phyloP scores from a whole-genome alignment of 768 basidiomycete genomes.

The Pleurotus giganteus region DNA sequence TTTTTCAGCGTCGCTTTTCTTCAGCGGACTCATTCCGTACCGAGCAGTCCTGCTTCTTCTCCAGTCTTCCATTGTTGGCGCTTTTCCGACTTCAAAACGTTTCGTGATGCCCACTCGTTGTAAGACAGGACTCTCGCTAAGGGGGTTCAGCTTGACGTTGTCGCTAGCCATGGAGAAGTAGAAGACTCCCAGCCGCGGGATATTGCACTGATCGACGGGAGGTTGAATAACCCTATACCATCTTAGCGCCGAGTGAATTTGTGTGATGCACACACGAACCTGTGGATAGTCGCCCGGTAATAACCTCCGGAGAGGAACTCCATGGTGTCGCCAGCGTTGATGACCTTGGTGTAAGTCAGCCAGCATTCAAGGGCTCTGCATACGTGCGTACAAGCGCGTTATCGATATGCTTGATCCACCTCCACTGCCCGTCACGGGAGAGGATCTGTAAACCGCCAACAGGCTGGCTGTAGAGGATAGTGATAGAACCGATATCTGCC shows the following conservation, averaged over 20 bases:
- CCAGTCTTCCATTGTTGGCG: conserved; percentile 42
- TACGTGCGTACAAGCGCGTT: conserved; percentile 45
- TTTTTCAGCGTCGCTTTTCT: conserved; percentile 25
- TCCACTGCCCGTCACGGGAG: conserved; percentile 49
- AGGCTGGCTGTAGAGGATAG: conserved; percentile 61
- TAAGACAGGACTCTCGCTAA: conserved; percentile 40
- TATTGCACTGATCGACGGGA: conserved; percentile 40
- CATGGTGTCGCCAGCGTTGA: conserved; percentile 48
- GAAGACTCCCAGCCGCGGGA: conserved; percentile 44
- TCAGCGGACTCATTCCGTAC: conserved; percentile 37
- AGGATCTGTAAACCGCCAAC: conserved; percentile 58
- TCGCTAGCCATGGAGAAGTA: conserved; percentile 47
- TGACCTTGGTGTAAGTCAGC: conserved; percentile 22
- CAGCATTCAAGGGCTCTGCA: not conserved
- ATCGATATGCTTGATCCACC: conserved; percentile 56
- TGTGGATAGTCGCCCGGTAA: conserved; percentile 48
- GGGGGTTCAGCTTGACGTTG: conserved; percentile 37
- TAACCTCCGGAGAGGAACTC: conserved; percentile 47
- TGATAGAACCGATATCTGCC: conserved; percentile 52
- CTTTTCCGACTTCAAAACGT: conserved; percentile 30
- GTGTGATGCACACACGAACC: conserved; percentile 9
- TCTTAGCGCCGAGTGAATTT: not conserved
- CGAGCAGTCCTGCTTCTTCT: conserved; percentile 36
- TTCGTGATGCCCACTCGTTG: conserved; percentile 33
- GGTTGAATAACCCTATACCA: conserved; percentile 49